A percentile compares a stretch with the other conserved stretches of the same genome.
These are phyloP conservation scores for Leucocoprinus birnbaumii DNA, from an alignment of 768 basidiomycete genomes.

Conservation along the genomic window DNA sequence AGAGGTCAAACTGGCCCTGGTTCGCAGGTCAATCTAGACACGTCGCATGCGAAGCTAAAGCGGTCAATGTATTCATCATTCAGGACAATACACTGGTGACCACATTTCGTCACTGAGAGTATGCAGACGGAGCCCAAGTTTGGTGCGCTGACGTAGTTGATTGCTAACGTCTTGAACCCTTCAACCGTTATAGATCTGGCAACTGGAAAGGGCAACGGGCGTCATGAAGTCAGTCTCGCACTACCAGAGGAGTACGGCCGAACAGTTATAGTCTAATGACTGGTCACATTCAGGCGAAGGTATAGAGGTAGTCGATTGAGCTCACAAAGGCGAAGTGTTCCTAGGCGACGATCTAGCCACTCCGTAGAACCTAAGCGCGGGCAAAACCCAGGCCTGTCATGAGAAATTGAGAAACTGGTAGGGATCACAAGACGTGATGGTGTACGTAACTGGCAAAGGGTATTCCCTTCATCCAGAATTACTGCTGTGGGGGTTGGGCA, in stretches of 20 bases:
- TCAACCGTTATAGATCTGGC: not conserved
- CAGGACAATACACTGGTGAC: too few species aligned
- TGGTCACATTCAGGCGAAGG: too few species aligned
- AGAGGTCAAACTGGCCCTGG: too few species aligned
- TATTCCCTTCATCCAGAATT: slow-evolving; percentile 5
- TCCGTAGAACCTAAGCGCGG: not conserved
- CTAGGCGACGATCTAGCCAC: not conserved
- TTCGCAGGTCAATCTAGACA: too few species aligned
- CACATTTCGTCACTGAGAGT: too few species aligned
- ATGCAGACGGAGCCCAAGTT: too few species aligned
- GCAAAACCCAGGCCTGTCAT: not conserved
- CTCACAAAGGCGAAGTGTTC: not conserved
- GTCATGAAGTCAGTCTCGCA: not conserved
- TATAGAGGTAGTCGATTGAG: not conserved
- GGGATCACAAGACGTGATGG: not conserved
- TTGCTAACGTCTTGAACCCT: not conserved
- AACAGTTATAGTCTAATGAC: slow-evolving; percentile 8
- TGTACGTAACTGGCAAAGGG: slow-evolving; percentile 3
- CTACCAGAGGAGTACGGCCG: not conserved
- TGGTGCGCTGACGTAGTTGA: not conserved
- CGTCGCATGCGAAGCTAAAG: too few species aligned
- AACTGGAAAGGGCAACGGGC: slow-evolving; percentile 5
- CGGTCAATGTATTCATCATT: too few species aligned
- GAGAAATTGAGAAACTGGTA: not conserved
- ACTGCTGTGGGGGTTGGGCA: too few species aligned